A percentile compares a stretch with the other conserved stretches of the same genome.
Conservation (phyloP, 345 rosid species). For the Rubroshorea leprosula region DNA sequence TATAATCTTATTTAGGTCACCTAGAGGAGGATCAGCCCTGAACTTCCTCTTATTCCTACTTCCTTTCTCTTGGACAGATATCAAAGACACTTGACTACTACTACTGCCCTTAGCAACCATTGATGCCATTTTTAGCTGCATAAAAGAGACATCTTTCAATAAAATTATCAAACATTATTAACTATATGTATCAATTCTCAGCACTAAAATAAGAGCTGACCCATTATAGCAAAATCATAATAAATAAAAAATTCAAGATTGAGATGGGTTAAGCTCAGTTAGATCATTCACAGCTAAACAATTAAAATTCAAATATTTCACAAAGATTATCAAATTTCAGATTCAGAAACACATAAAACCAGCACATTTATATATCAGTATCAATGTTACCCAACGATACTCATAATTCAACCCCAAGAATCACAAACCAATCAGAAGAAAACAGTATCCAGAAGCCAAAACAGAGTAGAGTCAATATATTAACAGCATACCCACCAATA, state of each 20-base stretch:
- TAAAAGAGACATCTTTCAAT: constrained; percentile 4
- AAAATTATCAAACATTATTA: constrained; percentile 16
- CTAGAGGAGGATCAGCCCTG: constrained; percentile 66
- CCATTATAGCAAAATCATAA: constrained; percentile 11
- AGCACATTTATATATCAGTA: too few relatives aligned
- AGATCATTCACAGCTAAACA: constrained; percentile 17
- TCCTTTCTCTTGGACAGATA: constrained; percentile 67
- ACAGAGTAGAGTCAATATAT: constrained; percentile 19
- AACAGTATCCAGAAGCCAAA: constrained; percentile 2
- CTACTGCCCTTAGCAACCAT: constrained; percentile 50
- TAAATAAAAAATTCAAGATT: neutral
- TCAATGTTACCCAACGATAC: too few relatives aligned
- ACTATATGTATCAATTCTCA: constrained; percentile 3
- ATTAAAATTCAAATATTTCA: neutral
- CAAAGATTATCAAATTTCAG: neutral
- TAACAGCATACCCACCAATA: constrained; percentile 7
- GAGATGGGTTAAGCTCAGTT: constrained; percentile 13
- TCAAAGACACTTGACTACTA: constrained; percentile 37
- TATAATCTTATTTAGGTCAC: constrained; percentile 32
- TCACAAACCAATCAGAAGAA: constrained; percentile 18
- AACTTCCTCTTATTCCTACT: constrained; percentile 88
- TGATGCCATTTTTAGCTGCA: constrained; percentile 60
- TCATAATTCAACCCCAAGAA: constrained; percentile 17
- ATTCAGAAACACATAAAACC: constrained; percentile 7
- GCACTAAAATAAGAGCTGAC: constrained; percentile 9